Evolutionary conservation across 768 basidiomycete species (phyloP), one percentile per base, ranked within the genome.

Genomic region (Russula emetica): DNA sequence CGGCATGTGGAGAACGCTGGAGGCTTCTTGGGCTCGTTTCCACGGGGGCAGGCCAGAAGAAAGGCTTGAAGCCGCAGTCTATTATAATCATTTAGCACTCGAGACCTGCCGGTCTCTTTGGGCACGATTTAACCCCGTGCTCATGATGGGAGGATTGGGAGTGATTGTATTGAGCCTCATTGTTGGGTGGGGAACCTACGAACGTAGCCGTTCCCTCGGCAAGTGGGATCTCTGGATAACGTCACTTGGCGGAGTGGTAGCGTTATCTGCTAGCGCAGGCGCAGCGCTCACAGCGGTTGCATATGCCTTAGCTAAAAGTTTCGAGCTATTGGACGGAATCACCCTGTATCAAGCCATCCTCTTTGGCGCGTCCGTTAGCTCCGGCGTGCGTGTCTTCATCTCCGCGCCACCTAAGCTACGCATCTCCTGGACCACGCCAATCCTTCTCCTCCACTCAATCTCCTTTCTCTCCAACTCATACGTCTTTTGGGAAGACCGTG

Each of bases 401-500:
- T 40, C 44, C 50, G 56, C 49, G 36, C 55, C 63, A 38, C 54
- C 64, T 60, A 45, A 62, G 61, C 18, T 71, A 64, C 42, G 49
- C 74, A 2, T 78, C 80, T 63, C 62, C 0, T 68, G 60, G 61
- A 53, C 66, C 13, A 11, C 45, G 1, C 66, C 89, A 44, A 75
- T 85, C 38, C 80, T 88, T 60, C 61, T 84, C 61, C 77, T 93
- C 2, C 94, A 98, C 70, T 75, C 86, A 1, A 59, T 88, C 4
- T 78, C 87, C 8, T 96, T 96, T 75, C 82, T 88, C 18, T 96
- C 94, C 28, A 98, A 98, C 77, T 97, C 94, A 0, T 96, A 92
- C 78, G 92, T 91, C n/a, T 83, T 98, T 73, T 98, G 94, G 94
- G 97, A 99, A 81, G 95, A 98, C 72, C 82, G 83, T 36, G 78